Base-by-base conservation (phyloP, 2,329 filamentous ascomycete genomes). In the Venturiaceae sp. region DNA sequence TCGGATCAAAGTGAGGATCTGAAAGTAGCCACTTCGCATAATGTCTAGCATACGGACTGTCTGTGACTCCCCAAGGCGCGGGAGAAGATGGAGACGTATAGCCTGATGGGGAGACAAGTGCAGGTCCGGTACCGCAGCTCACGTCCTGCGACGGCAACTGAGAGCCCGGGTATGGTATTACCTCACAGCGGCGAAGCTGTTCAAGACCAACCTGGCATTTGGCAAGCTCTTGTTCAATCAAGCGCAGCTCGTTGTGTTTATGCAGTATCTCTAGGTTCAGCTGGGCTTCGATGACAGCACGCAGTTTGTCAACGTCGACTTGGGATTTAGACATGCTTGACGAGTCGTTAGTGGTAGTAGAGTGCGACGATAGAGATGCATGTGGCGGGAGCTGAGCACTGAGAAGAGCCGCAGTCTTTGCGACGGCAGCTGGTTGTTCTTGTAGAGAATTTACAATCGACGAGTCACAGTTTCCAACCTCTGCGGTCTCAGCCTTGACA, bases 11-110 rank as follows among this genome's bases (percentile, higher is more conserved):
- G 53, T 83, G 83, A 59, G 88, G 82, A 72, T 96, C 91, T 55
- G 88, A 89, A 60, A 97, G 85, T 64, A 99, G 83, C 94, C 94
- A 99, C 77, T 89, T 90, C 69, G 90, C 86, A 74, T 96, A 96
- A 75, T 97, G 94, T 65, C 91, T 86, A 61, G 91, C 86, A 74
- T 97, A 97, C 2, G 94, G 92, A 11, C 94, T 94, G 66, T 96
- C 90, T 16, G 85, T 84, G 59, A 96, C 90, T 64, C 92, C 92
- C 78, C 92, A 96, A 3, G 94, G 88, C 47, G 94, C 83, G 37
- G 92, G 89, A 79, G 88, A 90, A 66, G 83, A 78, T 60, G 91
- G 88, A 64, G 85, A 78, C 61, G 82, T 78, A 65, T 84, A 84
- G 66, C 85, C 85, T 63, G 80, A 73, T 63, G 77, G 77, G 62